Evolutionary conservation across 345 rosid species (phyloP).

Genomic region (Ricinus communis): DNA sequence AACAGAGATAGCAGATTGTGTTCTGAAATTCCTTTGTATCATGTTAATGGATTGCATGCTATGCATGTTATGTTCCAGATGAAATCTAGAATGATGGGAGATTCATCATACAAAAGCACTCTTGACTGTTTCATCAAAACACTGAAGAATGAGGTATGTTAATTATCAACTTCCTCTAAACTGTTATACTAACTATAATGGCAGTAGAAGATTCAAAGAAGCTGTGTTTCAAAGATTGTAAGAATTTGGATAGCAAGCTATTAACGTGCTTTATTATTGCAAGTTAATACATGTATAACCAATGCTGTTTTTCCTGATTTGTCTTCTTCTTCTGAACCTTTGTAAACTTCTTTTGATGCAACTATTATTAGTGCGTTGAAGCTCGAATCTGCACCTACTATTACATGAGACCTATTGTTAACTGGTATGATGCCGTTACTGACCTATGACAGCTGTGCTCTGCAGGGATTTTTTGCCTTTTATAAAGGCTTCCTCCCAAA

Average conservation of each 20-base stretch:
- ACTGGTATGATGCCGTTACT: background rate
- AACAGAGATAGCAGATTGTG: too few relatives aligned
- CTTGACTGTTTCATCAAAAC: conserved; percentile 93
- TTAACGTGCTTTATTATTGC: conserved; percentile 6
- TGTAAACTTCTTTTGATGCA: background rate
- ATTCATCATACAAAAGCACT: conserved; percentile 85
- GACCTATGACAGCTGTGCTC: background rate
- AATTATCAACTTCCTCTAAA: background rate
- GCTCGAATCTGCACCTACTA: background rate
- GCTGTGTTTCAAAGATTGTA: background rate
- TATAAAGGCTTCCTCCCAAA: conserved; percentile 95
- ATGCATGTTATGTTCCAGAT: conserved; percentile 54
- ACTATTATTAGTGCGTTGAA: background rate
- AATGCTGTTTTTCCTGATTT: background rate
- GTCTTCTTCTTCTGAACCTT: too few relatives aligned
- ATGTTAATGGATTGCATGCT: conserved; percentile 3
- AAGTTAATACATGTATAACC: background rate
- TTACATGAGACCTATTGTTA: background rate
- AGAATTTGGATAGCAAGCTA: background rate
- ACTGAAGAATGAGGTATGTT: conserved; percentile 74
- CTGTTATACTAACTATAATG: too few relatives aligned
- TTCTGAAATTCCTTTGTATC: background rate
- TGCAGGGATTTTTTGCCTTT: conserved; percentile 86
- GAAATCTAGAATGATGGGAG: conserved; percentile 99
- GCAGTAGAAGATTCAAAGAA: background rate